Evolutionary conservation across 2,329 filamentous ascomycete species (phyloP).

Genomic region (Paecilomyces sp.): DNA sequence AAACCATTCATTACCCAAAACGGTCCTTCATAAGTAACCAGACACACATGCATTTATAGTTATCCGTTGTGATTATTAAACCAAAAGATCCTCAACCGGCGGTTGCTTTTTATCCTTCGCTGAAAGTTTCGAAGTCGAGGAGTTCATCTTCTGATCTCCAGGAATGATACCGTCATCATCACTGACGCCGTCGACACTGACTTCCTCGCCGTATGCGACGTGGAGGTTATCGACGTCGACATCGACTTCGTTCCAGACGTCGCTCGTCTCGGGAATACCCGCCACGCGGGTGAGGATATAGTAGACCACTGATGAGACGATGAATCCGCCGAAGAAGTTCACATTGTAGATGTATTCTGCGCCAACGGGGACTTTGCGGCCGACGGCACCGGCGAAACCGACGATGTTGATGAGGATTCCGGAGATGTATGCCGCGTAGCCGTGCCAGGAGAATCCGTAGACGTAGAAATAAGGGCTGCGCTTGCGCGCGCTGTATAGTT

Average conservation of each 20-base stretch:
- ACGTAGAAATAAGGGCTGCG: constrained; percentile 63
- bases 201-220: constrained; percentile 24
- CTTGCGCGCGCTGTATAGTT: constrained; percentile 66
- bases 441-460: constrained; percentile 72
- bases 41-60: not conserved
- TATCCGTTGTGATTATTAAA: not conserved
- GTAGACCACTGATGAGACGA: constrained; percentile 61
- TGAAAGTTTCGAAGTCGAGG: not conserved
- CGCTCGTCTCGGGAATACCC: constrained; percentile 67
- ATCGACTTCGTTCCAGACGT: constrained; percentile 69
- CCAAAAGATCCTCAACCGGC: not conserved
- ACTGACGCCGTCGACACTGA: constrained; percentile 17
- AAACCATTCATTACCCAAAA: not conserved
- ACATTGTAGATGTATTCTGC: constrained; percentile 83
- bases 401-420: constrained; percentile 89
- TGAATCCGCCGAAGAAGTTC: constrained; percentile 83
- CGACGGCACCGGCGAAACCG: constrained; percentile 78
- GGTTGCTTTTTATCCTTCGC: not conserved
- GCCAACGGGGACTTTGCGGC: constrained; percentile 62
- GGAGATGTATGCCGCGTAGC: constrained; percentile 71
- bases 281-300: constrained; percentile 61
- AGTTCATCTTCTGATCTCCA: not conserved
- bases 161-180: not conserved
- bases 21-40: not conserved
- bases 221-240: constrained; percentile 22